Base-by-base conservation (phyloP, 805 yeast genomes). In the Diddensiella santjacobensis region DNA sequence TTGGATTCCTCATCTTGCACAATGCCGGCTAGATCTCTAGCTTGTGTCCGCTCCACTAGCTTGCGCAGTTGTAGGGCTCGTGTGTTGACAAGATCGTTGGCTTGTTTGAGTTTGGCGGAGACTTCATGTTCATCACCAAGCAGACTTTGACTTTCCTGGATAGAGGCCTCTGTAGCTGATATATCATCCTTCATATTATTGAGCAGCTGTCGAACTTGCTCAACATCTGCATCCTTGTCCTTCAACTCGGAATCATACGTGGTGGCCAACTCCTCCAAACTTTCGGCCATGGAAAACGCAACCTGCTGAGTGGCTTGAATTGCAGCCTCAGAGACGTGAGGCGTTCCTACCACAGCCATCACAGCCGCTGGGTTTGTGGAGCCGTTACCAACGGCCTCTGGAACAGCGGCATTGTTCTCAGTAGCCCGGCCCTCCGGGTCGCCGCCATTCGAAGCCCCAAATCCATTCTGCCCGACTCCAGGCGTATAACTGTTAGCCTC, bases 11-110 rank as follows among this genome's bases (percentile, higher is more conserved):
- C 81, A 39, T 69, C 72, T 50, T 81, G 79, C 0, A 79, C 87
- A 17, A 77, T 54, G 48, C 75, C 71, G 0, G 86, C 87, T 51
- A 80, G 59, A 52, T 74, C 74, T 55, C 79, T 65, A 1, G 87
- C 81, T 60, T 84, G 90, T 1, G 82, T 70, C 44, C 85, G 73
- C 61, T 84, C 90, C 26, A 78, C 61, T n/a, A 75, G 59, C 48
- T 68, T 70, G 11, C 68, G 66, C 42, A 79, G 61, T 42, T 66
- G 63, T 19, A 63, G 55, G 20, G 69, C 60, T 51, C 61, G 57
- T 6, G 56, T 51, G 23, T 45, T 50, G 3, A 63, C 66, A n/a
- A 58, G 53, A 29, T 54, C 62, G 22, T 59, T 58, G 2, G 64
- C 64, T 35, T 49, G 55, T 20, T 57, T 50, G 17, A 57, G 48